Percentiles rank a stretch among this genome's conserved stretches.
Evolutionary conservation across 108 stramenopile genomes (phyloP).

Genomic region (Cyclotella distinguenda): DNA sequence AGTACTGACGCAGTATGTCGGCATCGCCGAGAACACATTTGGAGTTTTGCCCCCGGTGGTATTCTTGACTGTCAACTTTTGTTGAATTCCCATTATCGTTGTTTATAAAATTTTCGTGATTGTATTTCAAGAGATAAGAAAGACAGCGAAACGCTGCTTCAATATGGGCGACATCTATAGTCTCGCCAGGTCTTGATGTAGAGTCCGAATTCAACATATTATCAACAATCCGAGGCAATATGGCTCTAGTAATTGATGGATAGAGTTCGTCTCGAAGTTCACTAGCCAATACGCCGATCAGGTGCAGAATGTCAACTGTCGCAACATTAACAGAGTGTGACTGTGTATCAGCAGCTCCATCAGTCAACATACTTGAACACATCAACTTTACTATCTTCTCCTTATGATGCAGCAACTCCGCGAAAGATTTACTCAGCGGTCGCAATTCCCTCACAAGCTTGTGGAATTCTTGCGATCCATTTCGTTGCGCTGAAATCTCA

Average conservation of each 20-base stretch:
- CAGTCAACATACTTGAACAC: conserved; percentile 56
- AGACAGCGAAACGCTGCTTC: conserved; percentile 81
- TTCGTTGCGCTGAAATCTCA: conserved; percentile 73
- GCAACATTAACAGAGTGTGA: conserved; percentile 69
- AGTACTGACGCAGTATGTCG: conserved; percentile 78
- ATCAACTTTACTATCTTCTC: conserved; percentile 65
- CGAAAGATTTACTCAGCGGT: conserved; percentile 71
- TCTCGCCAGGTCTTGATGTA: conserved; percentile 46
- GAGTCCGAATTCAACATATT: conserved; percentile 75
- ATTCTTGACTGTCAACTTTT: conserved; percentile 4
- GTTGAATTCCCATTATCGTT: conserved; percentile 1
- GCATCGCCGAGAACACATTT: conserved; percentile 32
- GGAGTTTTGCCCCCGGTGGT: conserved; percentile 9
- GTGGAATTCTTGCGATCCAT: conserved; percentile 78
- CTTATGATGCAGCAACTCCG: conserved; percentile 77
- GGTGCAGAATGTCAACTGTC: conserved; percentile 82
- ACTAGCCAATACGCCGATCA: conserved; percentile 76
- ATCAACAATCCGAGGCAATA: conserved; percentile 71
- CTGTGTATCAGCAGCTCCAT: conserved; percentile 10
- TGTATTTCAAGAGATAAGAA: conserved; percentile 82
- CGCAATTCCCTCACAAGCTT: conserved; percentile 63
- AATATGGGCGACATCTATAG: conserved; percentile 70
- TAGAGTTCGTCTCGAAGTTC: conserved; percentile 86
- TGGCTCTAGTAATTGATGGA: conserved; percentile 57
- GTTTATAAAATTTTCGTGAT: conserved; percentile 57